Base-by-base conservation (phyloP, 805 yeast genomes). In the Wickerhamiella azymoides region DNA sequence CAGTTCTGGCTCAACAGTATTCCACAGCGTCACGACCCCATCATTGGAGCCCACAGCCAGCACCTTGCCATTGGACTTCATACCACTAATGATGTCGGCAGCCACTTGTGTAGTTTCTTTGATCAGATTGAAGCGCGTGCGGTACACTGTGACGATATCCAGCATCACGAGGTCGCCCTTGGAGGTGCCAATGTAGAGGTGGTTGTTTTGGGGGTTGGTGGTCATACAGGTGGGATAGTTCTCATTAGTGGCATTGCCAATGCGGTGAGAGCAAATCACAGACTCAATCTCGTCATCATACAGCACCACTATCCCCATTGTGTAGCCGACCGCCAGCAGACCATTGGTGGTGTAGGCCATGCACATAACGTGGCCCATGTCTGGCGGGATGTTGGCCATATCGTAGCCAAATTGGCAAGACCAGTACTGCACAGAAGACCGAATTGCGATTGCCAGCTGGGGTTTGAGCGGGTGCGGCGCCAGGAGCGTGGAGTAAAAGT, bases 401-500 rank as follows among this genome's bases (percentile, higher is more conserved):
- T 5, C 17, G 2, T 18, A 36, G 7, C 45, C 45, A 2, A 24
- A 17, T 19, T 42, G 45, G 11, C 33, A 33, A 5, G 17, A 26
- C 40, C 40, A 42, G 14, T 36, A 11, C 24, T 37, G 35, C 10
- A 42, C 45, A 14, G 14, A 30, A 4, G 18, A 8, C 18, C 36
- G 26, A 5, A 42, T 17, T 5, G 36, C 45, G 5, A 42, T 17
- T 16, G 45, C 45, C 8, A 42, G 16, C 9, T 16, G 27, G 19
- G 33, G 39, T 4, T 11, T 26, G 19, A 16, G 8, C 10, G 45
- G 45, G 18, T 32, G 18, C 9, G 33, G 16, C n/a, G 45, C 40
- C 28, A 42, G 26, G 3, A 42, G 25, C 7, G 39, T 36, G 6
- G 45, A 42, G 30, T 42, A 42, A 36, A 42, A 42, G 30, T 42